phyloP scores from a whole-genome alignment of 495 filamentous ascomycete genomes.

The Copromyces sp. region DNA sequence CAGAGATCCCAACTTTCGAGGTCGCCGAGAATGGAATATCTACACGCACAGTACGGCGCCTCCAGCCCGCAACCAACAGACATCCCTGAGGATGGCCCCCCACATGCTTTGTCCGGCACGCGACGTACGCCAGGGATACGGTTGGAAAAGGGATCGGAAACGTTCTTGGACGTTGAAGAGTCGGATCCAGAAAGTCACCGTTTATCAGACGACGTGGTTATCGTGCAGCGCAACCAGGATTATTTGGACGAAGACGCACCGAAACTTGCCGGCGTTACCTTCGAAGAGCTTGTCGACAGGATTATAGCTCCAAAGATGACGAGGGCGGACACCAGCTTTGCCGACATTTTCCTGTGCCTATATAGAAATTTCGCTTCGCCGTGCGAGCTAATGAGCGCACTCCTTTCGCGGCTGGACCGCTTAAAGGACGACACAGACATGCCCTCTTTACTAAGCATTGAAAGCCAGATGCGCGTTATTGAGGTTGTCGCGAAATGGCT shows the following conservation, averaged over 20 bases:
- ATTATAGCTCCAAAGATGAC: constrained; percentile 72
- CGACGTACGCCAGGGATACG: constrained; percentile 36
- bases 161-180: constrained; percentile 52
- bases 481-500: constrained; percentile 83
- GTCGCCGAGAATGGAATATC: constrained; percentile 24
- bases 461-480: constrained; percentile 72
- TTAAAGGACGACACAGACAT: constrained; percentile 50
- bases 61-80: constrained; percentile 12
- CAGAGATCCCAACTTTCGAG: constrained; percentile 19
- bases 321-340: constrained; percentile 77
- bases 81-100: constrained; percentile 24
- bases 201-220: constrained; percentile 51
- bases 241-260: constrained; percentile 34
- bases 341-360: constrained; percentile 78
- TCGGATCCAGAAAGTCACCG: constrained; percentile 44
- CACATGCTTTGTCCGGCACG: constrained; percentile 31
- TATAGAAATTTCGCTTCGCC: constrained; percentile 92
- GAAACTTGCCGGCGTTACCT: constrained; percentile 54
- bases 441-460: constrained; percentile 56
- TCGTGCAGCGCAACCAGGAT: constrained; percentile 47
- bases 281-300: constrained; percentile 84
- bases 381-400: constrained; percentile 57
- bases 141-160: constrained; percentile 33
- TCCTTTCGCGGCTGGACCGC: constrained; percentile 64
- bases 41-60: constrained; percentile 6